Evolutionary conservation across 75 land plant species (phyloP).

Genomic region (Selaginella moellendorffii): DNA sequence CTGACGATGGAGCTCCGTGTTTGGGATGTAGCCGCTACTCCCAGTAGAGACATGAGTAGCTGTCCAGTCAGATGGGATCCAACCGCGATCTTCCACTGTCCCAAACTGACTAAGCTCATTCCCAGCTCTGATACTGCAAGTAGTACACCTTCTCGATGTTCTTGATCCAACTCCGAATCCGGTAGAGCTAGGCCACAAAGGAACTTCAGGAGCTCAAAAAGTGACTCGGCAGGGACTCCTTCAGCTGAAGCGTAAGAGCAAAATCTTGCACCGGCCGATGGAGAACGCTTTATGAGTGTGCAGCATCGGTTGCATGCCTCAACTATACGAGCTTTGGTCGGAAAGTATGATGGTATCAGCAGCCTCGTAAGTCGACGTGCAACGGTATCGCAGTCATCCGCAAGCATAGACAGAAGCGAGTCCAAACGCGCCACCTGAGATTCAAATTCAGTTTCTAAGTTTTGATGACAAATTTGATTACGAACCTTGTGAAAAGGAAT

Average conservation of each 20-base stretch:
- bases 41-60: conserved; percentile 35
- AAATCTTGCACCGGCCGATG: conserved; percentile 58
- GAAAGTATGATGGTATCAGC: conserved; percentile 71
- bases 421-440: conserved; percentile 53
- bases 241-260: conserved; percentile 56
- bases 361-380: conserved; percentile 55
- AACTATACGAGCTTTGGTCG: conserved; percentile 28
- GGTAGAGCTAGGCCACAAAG: neutral
- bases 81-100: conserved; percentile 21
- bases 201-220: conserved; percentile 44
- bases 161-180: neutral
- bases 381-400: conserved; percentile 43
- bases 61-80: conserved; percentile 35
- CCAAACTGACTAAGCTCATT: conserved; percentile 20
- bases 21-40: conserved; percentile 20
- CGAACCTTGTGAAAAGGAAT: conserved; percentile 67
- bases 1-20: conserved; percentile 36
- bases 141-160: conserved; percentile 36
- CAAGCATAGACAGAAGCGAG: conserved; percentile 38
- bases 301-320: conserved; percentile 65
- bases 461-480: too few species aligned
- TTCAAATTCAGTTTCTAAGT: conserved; percentile 4
- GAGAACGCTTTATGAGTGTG: conserved; percentile 55
- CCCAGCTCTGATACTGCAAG: conserved; percentile 34
- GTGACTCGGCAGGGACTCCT: conserved; percentile 47